Base-by-base conservation (phyloP, 805 yeast genomes). In the Ogataea nonfermentans region DNA sequence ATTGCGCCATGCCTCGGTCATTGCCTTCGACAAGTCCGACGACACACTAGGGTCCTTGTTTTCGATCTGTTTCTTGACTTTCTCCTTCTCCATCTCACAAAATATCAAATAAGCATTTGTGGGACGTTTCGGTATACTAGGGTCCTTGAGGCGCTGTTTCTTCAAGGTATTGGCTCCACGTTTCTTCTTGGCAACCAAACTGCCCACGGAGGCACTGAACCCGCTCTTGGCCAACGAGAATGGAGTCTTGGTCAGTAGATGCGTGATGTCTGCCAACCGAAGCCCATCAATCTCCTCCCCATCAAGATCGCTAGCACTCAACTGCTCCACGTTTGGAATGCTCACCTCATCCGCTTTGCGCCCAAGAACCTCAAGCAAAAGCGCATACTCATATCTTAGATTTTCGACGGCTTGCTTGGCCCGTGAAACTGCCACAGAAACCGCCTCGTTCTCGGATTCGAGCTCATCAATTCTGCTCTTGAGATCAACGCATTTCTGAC, bases 91-190 rank as follows among this genome's bases (percentile, higher is more conserved):
- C 65, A 76, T 66, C 43, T 90, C 97, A 63, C 96, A 90, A 56
- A 84, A 89, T 26, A 87, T 75, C 46, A 87, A 68, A 55, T 89
- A 90, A 4, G 96, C 95, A 61, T 89, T 90, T 3, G 93, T 82
- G 5, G 96, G 96, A 53, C 95, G 72, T 52, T 84, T 87, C 14
- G 96, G 97, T 53, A 83, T 72, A 50, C 79, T 80, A 8, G 96
- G 96, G 60, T 89, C 95, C 52, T 89, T 76, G 8, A 72, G 68
- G 32, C 51, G 66, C 37, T 54, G 50, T 40, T 55, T 49, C 45
- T 60, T 51, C 48, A 51, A 37, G 20, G 53, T 51, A 23, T 48
- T 48, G 49, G 55, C 41, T 56, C 61, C 52, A 32, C 55, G 44
- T 56, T 54, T 52, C 44, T 58, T 60, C 40, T 58, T 56, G 30